Evolutionary conservation across 1,284 basidiomycete genomes (phyloP), one percentile per base, ranked within the genome.

Genomic region (Fomitiporia mediterranea): DNA sequence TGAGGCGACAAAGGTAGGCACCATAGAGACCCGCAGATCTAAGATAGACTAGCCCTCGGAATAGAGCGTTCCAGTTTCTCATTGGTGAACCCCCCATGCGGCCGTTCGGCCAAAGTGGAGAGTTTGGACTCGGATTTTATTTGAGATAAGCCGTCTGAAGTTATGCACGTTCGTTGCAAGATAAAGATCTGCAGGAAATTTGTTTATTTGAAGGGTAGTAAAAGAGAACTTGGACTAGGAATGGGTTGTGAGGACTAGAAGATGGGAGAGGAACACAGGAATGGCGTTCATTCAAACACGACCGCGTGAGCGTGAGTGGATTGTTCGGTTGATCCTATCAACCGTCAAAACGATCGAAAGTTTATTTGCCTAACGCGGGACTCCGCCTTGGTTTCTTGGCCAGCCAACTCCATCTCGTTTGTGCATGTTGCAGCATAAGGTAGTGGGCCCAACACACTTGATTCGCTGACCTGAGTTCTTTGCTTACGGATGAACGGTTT

Each of bases 281-380:
- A 30, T 28, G 30, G 44, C 23, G 44, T n/a, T 28, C 44, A 46
- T 25, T 46, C 44, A 46, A 46, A 46, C n/a, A 46, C 30, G 30
- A 28, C 11, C 44, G 44, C 44, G 44, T 46, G 44, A 46, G 25
- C 25, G 25, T 15, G 23, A 27, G 44, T 30, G 21, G 13, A 46
- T 28, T 9, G n/a, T 23, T 30, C 28, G 44, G 28, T 15, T 46
- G 44, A 46, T 46, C 27, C 44, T 28, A 46, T 32, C 44, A 46
- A 17, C 44, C 44, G n/a, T 23, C 17, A 30, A 7, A n/a, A 19
- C 23, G 23, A 34, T 34, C 32, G 32, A 34, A 34, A 34, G 32
- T 13, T 34, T 34, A 34, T 34, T 34, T 6, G 7, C 13, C 13
- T 6, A 34, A 34, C 13, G 32, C n/a, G n/a, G n/a, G n/a, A n/a